Evolutionary conservation across 106 monocot species (phyloP).

Genomic region (Chionographis japonica): DNA sequence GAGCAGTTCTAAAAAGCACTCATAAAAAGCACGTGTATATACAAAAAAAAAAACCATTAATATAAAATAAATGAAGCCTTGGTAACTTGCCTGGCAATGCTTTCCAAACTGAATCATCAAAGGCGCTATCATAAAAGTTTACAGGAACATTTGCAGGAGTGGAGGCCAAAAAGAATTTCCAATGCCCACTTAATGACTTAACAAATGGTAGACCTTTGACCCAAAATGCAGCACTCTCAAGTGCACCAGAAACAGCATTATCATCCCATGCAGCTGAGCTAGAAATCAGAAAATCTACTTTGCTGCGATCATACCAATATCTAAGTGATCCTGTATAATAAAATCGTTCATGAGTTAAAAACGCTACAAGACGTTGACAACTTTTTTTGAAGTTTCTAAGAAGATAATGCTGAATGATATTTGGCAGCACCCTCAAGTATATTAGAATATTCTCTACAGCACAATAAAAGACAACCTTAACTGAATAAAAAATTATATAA

Average conservation of each 20-base stretch:
- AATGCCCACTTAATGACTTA: slow-evolving; percentile 75
- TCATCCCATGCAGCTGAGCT: slow-evolving; percentile 78
- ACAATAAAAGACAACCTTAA: too few relatives aligned
- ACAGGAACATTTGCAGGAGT: slow-evolving; percentile 56
- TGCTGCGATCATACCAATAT: slow-evolving; percentile 81
- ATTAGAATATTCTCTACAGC: too few relatives aligned
- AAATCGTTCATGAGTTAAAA: background rate
- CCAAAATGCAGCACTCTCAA: slow-evolving; percentile 84
- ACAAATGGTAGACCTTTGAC: slow-evolving; percentile 77
- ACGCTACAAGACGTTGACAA: background rate
- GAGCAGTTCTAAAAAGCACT: too few relatives aligned
- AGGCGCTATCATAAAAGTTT: slow-evolving; percentile 48
- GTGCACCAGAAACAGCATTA: slow-evolving; percentile 69
- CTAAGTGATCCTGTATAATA: slow-evolving; percentile 58
- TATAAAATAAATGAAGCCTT: slow-evolving; percentile 2
- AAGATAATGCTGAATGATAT: too few relatives aligned
- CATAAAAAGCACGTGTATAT: too few relatives aligned
- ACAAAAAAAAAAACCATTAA: too few relatives aligned
- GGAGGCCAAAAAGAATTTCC: slow-evolving; percentile 76
- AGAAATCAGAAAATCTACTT: slow-evolving; percentile 54
- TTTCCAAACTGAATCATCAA: slow-evolving; percentile 83
- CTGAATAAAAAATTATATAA: too few relatives aligned
- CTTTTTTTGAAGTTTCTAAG: background rate
- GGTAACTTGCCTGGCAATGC: slow-evolving; percentile 69
- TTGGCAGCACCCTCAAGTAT: too few relatives aligned